Percentiles rank a stretch among this genome's conserved stretches.
phyloP scores from a whole-genome alignment of 345 rosid genomes.

The Clarkia xantiana region DNA sequence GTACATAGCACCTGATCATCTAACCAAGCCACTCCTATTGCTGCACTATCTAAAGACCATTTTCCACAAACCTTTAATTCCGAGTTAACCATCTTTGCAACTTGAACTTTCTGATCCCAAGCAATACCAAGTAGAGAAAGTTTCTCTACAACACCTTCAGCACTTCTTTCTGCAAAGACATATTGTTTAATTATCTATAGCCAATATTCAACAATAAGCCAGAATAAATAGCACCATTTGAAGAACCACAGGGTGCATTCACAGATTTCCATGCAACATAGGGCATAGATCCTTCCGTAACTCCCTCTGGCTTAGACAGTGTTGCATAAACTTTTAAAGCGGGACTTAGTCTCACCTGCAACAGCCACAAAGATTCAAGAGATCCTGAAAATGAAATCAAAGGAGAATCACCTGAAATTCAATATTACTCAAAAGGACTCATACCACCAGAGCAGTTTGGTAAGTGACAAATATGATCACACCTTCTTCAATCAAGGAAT shows the following conservation, averaged over 20 bases:
- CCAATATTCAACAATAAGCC: constrained; percentile 7
- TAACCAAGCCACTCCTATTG: constrained; percentile 90
- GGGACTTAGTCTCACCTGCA: constrained; percentile 80
- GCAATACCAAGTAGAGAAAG: constrained; percentile 83
- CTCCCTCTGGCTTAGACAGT: constrained; percentile 83
- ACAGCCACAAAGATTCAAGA: constrained; percentile 11
- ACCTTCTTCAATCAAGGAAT: constrained; percentile 78
- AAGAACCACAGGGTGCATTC: constrained; percentile 26
- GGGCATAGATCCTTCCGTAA: constrained; percentile 94
- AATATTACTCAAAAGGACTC: constrained; percentile 36
- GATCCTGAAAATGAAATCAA: constrained; percentile 11
- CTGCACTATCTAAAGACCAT: constrained; percentile 87
- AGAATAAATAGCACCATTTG: constrained; percentile 23
- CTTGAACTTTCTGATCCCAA: constrained; percentile 96
- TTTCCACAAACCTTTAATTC: constrained; percentile 73
- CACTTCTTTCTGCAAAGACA: constrained; percentile 42
- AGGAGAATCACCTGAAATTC: constrained; percentile 21
- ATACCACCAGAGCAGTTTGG: constrained; percentile 96
- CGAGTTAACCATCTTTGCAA: constrained; percentile 81
- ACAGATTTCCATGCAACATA: constrained; percentile 86
- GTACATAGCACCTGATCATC: constrained; percentile 79
- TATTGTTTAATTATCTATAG: constrained; percentile 10
- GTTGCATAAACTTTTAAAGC: constrained; percentile 72
- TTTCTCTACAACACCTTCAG: constrained; percentile 43
- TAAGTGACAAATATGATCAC: constrained; percentile 90